Percentiles rank a stretch among this genome's conserved stretches.
Conservation (phyloP, 768 basidiomycete genomes). For the Mycena epipterygia region DNA sequence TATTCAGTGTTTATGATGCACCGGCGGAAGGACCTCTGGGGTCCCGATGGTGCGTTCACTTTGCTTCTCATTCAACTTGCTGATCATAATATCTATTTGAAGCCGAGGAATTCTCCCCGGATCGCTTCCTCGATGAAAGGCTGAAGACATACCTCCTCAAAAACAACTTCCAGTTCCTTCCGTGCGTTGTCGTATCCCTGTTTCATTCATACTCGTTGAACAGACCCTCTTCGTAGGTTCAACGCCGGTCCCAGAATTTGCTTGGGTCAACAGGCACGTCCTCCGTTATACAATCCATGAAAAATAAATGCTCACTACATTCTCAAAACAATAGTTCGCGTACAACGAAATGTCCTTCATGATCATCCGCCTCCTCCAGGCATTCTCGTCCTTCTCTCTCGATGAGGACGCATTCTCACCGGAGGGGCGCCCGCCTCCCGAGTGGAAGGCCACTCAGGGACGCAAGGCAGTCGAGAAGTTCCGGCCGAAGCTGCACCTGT, state of each 20-base stretch:
- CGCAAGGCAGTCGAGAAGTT: conserved; percentile 50
- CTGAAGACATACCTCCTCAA: conserved; percentile 58
- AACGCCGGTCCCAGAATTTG: conserved; percentile 58
- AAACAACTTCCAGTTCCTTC: conserved; percentile 66
- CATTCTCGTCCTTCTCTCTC: conserved; percentile 51
- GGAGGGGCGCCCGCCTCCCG: conserved; percentile 47
- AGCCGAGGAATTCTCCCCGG: conserved; percentile 66
- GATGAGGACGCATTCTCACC: conserved; percentile 49
- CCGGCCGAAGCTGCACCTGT: conserved; percentile 51
- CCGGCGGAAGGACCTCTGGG: conserved; percentile 61
- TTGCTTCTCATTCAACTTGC: background rate
- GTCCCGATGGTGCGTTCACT: conserved; percentile 53
- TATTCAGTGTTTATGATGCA: conserved; percentile 55
- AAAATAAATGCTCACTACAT: background rate
- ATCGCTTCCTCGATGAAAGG: conserved; percentile 64
- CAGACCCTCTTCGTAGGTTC: conserved; percentile 35
- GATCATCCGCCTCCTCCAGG: conserved; percentile 56
- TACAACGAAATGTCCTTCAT: conserved; percentile 39
- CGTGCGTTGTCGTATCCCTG: conserved; percentile 27
- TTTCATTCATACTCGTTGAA: too few relatives aligned
- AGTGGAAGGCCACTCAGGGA: conserved; percentile 49
- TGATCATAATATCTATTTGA: background rate
- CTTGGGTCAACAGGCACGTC: too few relatives aligned
- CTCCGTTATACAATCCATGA: background rate
- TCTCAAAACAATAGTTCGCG: conserved; percentile 17